Conservation (phyloP, 1,284 basidiomycete genomes). For the Ustilago sp. region DNA sequence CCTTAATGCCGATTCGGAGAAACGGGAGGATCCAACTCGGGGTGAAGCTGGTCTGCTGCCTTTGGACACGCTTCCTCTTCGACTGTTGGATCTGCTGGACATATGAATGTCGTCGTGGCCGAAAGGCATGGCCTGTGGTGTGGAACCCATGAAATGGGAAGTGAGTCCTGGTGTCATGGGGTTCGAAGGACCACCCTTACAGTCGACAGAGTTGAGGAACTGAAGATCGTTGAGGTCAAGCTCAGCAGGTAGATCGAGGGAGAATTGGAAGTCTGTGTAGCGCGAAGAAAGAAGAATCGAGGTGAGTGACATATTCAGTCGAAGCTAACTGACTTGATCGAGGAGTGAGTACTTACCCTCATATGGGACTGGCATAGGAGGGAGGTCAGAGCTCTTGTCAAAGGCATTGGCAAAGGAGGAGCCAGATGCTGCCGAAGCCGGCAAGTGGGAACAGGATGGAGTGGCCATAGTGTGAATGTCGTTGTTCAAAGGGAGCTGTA, state of each 20-base stretch:
- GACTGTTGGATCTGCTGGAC: constrained; percentile 46
- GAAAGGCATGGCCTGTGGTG: constrained; percentile 30
- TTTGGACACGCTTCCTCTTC: constrained; percentile 50
- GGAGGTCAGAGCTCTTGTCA: constrained; percentile 50
- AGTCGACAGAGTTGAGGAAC: constrained; percentile 50
- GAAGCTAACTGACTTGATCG: not conserved
- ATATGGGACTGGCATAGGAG: constrained; percentile 63
- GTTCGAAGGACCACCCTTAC: constrained; percentile 47
- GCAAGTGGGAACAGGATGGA: constrained; percentile 18
- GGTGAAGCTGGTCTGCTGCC: constrained; percentile 51
- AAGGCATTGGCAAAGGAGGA: constrained; percentile 15
- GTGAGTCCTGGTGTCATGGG: constrained; percentile 54
- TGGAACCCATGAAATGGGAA: constrained; percentile 42
- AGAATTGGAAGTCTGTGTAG: constrained; percentile 60
- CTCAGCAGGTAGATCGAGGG: constrained; percentile 57
- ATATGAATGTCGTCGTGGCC: constrained; percentile 52
- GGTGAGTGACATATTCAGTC: not conserved
- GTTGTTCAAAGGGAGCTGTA: constrained; percentile 37
- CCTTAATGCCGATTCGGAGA: constrained; percentile 42
- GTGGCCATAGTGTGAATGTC: constrained; percentile 30
- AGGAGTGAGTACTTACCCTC: constrained; percentile 42
- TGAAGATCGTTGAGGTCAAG: constrained; percentile 53
- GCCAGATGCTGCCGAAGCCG: constrained; percentile 12
- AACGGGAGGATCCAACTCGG: constrained; percentile 34
- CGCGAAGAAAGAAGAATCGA: not conserved